Conservation (phyloP, 345 rosid species). For the Eucalyptus erythrocorys region DNA sequence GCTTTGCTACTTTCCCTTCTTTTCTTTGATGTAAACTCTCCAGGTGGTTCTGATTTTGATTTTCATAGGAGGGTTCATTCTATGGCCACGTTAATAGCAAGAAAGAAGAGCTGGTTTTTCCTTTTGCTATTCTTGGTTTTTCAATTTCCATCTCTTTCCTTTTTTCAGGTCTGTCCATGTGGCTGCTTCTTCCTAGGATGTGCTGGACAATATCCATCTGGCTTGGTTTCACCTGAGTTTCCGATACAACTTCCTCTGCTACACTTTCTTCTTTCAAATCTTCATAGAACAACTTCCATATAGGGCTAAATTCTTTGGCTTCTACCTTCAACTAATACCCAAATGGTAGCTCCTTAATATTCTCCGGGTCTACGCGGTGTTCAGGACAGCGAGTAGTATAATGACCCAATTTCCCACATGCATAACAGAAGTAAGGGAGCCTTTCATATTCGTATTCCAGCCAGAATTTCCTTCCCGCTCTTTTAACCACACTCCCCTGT, state of each 20-base stretch:
- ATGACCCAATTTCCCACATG: background rate
- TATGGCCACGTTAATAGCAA: too few species aligned
- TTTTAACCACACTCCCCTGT: background rate
- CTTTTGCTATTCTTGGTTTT: too few species aligned
- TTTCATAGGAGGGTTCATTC: accelerated
- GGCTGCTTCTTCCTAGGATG: too few species aligned
- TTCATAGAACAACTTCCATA: background rate
- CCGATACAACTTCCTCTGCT: background rate
- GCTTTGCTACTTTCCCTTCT: too few species aligned
- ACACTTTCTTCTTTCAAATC: too few species aligned
- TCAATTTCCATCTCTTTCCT: too few species aligned
- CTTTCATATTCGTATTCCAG: background rate
- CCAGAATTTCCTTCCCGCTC: background rate
- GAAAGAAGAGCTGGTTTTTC: too few species aligned
- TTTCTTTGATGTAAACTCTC: too few species aligned
- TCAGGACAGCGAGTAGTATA: background rate
- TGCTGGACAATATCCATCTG: too few species aligned
- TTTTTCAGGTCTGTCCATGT: too few species aligned
- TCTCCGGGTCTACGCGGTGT: background rate
- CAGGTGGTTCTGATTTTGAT: too few species aligned
- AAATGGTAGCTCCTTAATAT: background rate
- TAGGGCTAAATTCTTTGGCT: background rate
- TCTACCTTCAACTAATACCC: background rate
- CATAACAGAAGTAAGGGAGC: background rate
- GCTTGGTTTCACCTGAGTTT: too few species aligned